Evolutionary conservation across 2,329 filamentous ascomycete species (phyloP), one percentile per base, ranked within the genome.

Genomic region (Xylaria sp.): DNA sequence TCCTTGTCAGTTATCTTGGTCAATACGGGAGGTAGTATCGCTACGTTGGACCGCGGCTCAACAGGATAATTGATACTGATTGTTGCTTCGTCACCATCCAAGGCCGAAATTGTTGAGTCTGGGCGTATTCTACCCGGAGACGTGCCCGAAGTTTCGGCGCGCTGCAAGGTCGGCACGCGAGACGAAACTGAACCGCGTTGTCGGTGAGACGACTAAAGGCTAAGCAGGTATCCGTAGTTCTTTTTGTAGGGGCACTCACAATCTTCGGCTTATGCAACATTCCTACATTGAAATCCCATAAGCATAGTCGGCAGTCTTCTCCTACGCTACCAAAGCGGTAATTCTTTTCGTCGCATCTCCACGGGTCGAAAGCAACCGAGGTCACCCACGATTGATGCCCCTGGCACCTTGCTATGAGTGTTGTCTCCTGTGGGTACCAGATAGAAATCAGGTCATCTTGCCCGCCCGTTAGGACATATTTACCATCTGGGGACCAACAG

Each of bases 231-330:
- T 23, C 27, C 41, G 38, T 31, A 19, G 9, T 25, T 13, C n/a
- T 21, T 2, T 35, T 40, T 10, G 29, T 64, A 67, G 71, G 31
- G 64, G 52, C 54, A 85, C 90, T 72, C 80, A 93, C 90, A 68
- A 87, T 89, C 78, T 94, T 94, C 19, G 95, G 94, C 62, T 93
- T 86, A 76, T 96, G 91, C 70, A 99, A 83, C 94, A 98, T 98
- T 69, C 93, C 93, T 41, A 97, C 92, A 67, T 90, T 97, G 75
- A 99, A 99, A 79, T 99, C 95, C 95, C 95, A 99, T 11, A 99
- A 81, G 61, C 97, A 86, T 17, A 99, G 80, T 59, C 93, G 85
- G 70, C 93, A 92, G 74, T 99, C 95, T 74, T 98, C 94, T 13
- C 94, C 95, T 0, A 99, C 94, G 71, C 92, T 97, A 29, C 95